A percentile compares a stretch with the other conserved stretches of the same genome.
These are phyloP conservation scores for Turritis glabra DNA, from an alignment of 345 rosid species.

Conservation along the genomic window DNA sequence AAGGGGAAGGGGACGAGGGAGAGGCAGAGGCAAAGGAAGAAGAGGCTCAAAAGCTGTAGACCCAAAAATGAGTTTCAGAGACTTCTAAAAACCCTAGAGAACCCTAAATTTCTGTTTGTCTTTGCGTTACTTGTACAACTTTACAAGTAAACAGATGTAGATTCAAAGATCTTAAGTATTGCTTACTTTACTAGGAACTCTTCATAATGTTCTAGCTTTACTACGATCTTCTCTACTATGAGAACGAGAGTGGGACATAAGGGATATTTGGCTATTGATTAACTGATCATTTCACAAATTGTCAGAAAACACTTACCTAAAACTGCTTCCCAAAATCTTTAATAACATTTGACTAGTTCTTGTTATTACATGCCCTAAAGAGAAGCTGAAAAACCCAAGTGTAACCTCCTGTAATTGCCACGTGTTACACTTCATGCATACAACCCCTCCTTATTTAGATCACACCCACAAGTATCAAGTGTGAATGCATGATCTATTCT, in stretches of 20 bases:
- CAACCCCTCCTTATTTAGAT: not conserved
- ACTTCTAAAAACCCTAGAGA: constrained; percentile 24
- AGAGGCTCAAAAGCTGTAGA: constrained; percentile 40
- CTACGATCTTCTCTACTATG: too few relatives aligned
- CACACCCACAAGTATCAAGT: constrained; percentile 8
- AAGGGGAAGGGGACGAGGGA: constrained; percentile 69
- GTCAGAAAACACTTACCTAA: not conserved
- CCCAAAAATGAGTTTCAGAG: constrained; percentile 44
- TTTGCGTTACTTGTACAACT: not conserved
- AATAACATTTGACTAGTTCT: constrained; percentile 31
- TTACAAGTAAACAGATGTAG: not conserved
- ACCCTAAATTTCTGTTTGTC: not conserved
- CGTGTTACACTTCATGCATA: constrained; percentile 16
- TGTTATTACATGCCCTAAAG: not conserved
- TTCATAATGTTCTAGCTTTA: not conserved
- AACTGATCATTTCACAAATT: not conserved
- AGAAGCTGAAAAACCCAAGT: constrained; percentile 15
- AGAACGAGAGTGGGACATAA: too few relatives aligned
- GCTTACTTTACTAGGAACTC: not conserved
- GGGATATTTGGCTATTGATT: not conserved
- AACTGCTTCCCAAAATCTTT: not conserved
- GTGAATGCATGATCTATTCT: not conserved
- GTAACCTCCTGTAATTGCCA: not conserved
- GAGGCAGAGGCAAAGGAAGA: constrained; percentile 57
- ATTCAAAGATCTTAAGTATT: not conserved